A percentile compares a stretch with the other conserved stretches of the same genome.
phyloP scores from a whole-genome alignment of 2,329 filamentous ascomycete species.

The Albifimbria verrucaria region DNA sequence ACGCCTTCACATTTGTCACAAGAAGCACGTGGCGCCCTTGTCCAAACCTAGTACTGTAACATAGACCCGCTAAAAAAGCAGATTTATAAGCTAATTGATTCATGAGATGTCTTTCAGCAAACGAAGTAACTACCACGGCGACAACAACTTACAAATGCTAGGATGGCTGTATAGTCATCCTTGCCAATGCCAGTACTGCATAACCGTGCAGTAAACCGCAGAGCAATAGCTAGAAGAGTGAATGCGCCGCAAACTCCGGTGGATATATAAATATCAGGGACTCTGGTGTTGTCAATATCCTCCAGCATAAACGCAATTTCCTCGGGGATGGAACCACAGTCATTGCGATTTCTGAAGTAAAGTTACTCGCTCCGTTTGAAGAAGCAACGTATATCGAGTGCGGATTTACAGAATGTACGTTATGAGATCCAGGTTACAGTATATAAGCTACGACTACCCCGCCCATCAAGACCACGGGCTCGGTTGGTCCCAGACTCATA shows the following conservation, averaged over 20 bases:
- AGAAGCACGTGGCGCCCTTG: neutral
- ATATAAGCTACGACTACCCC: too few relatives aligned
- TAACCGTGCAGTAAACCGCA: neutral
- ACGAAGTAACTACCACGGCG: neutral
- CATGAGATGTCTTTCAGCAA: neutral
- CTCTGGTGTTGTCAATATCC: neutral
- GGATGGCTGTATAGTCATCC: neutral
- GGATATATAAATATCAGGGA: neutral
- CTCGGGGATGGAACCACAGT: neutral
- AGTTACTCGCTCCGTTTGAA: too few relatives aligned
- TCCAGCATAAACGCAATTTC: neutral
- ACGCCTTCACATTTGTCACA: neutral
- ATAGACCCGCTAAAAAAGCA: neutral
- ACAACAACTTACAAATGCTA: neutral
- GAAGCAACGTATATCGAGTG: too few relatives aligned
- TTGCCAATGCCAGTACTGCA: neutral
- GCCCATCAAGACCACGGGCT: too few relatives aligned
- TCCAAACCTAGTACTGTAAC: neutral
- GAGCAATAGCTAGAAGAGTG: neutral
- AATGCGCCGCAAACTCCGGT: neutral
- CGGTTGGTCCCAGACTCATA: too few relatives aligned
- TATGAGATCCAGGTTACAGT: too few relatives aligned
- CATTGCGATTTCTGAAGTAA: too few relatives aligned
- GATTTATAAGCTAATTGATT: neutral
- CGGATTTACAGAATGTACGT: too few relatives aligned